Conservation (phyloP, 78 protist species). For the Speleostelium caveatum region DNA sequence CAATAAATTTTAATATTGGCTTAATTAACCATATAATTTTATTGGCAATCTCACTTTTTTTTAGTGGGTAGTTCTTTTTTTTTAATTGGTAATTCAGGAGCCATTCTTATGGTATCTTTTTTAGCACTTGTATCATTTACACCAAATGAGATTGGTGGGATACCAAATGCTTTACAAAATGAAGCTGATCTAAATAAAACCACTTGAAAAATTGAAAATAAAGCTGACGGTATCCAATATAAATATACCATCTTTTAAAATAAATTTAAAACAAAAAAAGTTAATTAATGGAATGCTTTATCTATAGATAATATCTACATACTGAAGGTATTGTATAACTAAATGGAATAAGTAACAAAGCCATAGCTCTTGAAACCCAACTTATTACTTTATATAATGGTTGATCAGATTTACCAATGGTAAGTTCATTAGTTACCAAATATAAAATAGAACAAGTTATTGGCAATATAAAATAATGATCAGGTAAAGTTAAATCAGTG, state of each 20-base stretch:
- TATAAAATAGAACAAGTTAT: conserved; percentile 19
- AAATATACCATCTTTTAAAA: conserved; percentile 32
- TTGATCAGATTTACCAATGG: conserved; percentile 4
- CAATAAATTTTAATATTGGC: no score
- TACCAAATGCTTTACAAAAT: conserved; percentile 20
- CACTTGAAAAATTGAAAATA: conserved; percentile 29
- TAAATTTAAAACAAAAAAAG: not conserved
- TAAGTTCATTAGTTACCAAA: conserved; percentile 18
- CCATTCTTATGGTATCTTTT: not conserved
- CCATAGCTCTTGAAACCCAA: conserved; percentile 55
- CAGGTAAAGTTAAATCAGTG: conserved; percentile 16
- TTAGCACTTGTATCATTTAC: not conserved
- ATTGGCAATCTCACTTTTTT: no score
- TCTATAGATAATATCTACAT: not conserved
- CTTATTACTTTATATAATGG: conserved; percentile 10
- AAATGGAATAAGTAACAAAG: conserved; percentile 27
- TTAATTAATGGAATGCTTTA: not conserved
- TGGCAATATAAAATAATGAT: conserved; percentile 39
- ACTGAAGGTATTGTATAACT: conserved; percentile 40
- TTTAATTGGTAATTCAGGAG: not conserved
- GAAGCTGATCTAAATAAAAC: conserved; percentile 6
- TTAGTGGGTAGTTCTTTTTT: no score
- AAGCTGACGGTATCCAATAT: conserved; percentile 61
- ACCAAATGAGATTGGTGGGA: not conserved
- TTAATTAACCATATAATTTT: no score